These are phyloP conservation scores for Yamadazyma spencermartinsiae DNA, from an alignment of 1,139 yeast species.

Conservation along the genomic window DNA sequence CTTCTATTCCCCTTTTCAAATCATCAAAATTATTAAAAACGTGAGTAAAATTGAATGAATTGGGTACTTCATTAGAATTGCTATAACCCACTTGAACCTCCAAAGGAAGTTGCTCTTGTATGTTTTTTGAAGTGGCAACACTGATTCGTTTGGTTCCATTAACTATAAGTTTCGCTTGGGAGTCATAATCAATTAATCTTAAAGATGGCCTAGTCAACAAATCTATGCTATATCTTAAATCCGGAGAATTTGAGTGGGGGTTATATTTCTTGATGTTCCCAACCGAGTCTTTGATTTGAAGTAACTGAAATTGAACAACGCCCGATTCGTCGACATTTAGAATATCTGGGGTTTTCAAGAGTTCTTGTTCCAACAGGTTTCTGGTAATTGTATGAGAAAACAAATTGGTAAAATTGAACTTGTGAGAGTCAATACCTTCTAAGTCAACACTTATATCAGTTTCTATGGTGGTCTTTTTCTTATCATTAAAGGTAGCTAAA, in stretches of 20 bases:
- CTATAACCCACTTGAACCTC: slow-evolving; percentile 39
- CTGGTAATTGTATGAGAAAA: slow-evolving; percentile 27
- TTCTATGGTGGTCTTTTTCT: slow-evolving; percentile 24
- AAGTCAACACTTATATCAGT: slow-evolving; percentile 24
- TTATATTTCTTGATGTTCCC: slow-evolving; percentile 67
- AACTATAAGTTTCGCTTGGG: slow-evolving; percentile 38
- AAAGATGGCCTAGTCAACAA: slow-evolving; percentile 64
- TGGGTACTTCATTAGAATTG: slow-evolving; percentile 26
- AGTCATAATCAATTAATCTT: slow-evolving; percentile 37
- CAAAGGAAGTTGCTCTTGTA: slow-evolving; percentile 45
- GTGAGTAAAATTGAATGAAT: slow-evolving; percentile 30
- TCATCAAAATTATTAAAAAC: slow-evolving; percentile 35
- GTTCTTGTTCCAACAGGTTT: slow-evolving; percentile 37
- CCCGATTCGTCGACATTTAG: slow-evolving; percentile 48
- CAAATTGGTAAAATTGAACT: slow-evolving; percentile 11
- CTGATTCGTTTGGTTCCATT: slow-evolving; percentile 39
- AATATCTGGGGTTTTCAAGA: slow-evolving; percentile 25
- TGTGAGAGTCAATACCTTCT: slow-evolving; percentile 14
- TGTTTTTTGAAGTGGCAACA: slow-evolving; percentile 20
- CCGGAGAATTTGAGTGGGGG: slow-evolving; percentile 44
- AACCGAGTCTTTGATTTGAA: slow-evolving; percentile 69
- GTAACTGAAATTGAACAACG: slow-evolving; percentile 61
- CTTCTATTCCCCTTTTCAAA: slow-evolving; percentile 33
- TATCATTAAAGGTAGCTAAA: slow-evolving; percentile 55
- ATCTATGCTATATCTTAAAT: slow-evolving; percentile 53